phyloP scores from a whole-genome alignment of 164 flowering plant species.

The Sedum album region DNA sequence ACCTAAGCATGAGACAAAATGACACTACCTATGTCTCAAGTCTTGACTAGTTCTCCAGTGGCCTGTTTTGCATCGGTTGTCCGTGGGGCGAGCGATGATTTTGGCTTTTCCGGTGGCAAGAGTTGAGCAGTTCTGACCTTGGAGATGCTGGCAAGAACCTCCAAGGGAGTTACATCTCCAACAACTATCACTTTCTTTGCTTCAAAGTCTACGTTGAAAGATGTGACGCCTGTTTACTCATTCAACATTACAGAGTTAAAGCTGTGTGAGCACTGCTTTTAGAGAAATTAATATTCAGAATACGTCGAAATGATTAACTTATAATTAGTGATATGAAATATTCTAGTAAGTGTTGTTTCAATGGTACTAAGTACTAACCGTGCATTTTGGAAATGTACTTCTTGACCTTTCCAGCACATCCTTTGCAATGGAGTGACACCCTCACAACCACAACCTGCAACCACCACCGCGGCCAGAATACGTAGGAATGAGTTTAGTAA shows the following conservation, averaged over 20 bases:
- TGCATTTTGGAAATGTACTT: conserved; percentile 25
- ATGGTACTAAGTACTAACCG: not conserved
- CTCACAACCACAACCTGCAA: conserved; percentile 36
- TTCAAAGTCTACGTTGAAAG: conserved; percentile 39
- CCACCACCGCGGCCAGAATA: conserved; percentile 13
- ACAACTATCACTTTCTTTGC: conserved; percentile 40
- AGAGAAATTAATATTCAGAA: not conserved
- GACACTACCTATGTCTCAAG: not conserved
- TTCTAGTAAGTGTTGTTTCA: not conserved
- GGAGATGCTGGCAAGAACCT: conserved; percentile 34
- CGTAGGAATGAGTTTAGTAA: conserved; percentile 23
- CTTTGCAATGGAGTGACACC: conserved; percentile 40
- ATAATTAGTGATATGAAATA: not conserved
- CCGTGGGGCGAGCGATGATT: not conserved
- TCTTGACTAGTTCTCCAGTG: not conserved
- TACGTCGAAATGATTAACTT: not conserved
- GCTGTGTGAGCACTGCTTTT: not conserved
- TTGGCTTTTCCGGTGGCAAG: conserved; percentile 16
- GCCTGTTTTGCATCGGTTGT: not conserved
- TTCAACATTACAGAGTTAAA: not conserved
- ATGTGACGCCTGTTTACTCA: conserved; percentile 31
- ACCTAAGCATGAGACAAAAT: no score
- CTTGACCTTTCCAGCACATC: conserved; percentile 37
- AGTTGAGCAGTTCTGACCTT: conserved; percentile 38
- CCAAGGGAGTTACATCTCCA: conserved; percentile 32